A percentile compares a stretch with the other conserved stretches of the same genome.
Conservation (phyloP, 768 basidiomycete genomes). For the Tubosaeta brunneosetosa region DNA sequence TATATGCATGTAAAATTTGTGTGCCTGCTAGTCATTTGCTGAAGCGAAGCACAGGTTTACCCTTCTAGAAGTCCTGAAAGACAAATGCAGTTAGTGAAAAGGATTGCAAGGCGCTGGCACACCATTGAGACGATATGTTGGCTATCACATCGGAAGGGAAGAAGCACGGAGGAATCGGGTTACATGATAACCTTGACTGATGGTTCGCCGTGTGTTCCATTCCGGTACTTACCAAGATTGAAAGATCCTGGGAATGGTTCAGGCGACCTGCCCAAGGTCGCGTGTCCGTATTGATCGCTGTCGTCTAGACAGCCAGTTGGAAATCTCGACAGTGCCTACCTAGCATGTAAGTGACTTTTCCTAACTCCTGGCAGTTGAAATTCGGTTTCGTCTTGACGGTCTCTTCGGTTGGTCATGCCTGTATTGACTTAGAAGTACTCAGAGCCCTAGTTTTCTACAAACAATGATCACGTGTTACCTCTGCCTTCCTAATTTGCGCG, state of each 20-base stretch:
- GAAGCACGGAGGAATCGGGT: conserved; percentile 1
- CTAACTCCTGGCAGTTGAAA: background rate
- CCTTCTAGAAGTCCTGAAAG: background rate
- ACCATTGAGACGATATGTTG: background rate
- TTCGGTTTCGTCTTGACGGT: background rate
- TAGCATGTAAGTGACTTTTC: background rate
- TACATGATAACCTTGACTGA: background rate
- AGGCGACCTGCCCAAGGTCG: conserved; percentile 10
- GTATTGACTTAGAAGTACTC: too few species aligned
- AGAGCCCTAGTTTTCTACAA: too few species aligned
- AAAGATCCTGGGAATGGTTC: background rate
- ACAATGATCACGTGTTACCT: conserved; percentile 13
- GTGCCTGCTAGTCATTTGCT: background rate
- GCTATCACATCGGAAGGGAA: conserved; percentile 22
- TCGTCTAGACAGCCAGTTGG: conserved; percentile 1
- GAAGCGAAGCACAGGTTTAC: background rate
- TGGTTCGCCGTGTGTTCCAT: conserved; percentile 9
- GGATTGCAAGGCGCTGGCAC: background rate
- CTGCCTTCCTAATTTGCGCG: conserved; percentile 1
- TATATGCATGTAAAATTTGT: conserved; percentile 2
- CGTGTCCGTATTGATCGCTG: conserved; percentile 29
- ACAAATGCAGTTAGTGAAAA: background rate
- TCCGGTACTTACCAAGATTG: conserved; percentile 2
- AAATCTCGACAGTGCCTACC: conserved; percentile 9
- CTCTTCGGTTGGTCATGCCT: background rate